Conservation (phyloP, 2,329 filamentous ascomycete genomes). For the Penicillium concentricum region DNA sequence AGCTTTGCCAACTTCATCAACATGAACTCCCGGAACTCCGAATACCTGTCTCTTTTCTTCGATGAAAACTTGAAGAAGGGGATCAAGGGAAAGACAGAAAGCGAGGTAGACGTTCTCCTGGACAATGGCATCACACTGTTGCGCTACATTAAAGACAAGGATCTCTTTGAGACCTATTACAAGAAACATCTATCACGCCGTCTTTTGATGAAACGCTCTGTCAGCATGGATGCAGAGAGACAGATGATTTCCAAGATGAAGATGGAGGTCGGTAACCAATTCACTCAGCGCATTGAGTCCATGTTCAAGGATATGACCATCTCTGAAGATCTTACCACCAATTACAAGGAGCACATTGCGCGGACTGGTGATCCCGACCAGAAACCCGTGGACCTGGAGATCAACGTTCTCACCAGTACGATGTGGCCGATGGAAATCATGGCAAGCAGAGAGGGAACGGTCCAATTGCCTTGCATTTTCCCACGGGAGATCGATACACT, state of each 20-base stretch:
- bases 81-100: slow-evolving; percentile 87
- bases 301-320: slow-evolving; percentile 98
- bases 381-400: slow-evolving; percentile 71
- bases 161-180: slow-evolving; percentile 95
- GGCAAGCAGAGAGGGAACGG: slow-evolving; percentile 57
- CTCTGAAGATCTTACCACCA: slow-evolving; percentile 76
- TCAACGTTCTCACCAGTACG: slow-evolving; percentile 87
- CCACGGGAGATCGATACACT: slow-evolving; percentile 71
- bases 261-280: slow-evolving; percentile 89
- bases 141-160: slow-evolving; percentile 85
- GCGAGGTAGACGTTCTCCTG: slow-evolving; percentile 76
- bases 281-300: slow-evolving; percentile 87
- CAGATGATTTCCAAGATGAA: slow-evolving; percentile 98
- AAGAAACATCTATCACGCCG: slow-evolving; percentile 93
- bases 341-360: slow-evolving; percentile 70
- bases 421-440: slow-evolving; percentile 94
- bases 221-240: slow-evolving; percentile 89
- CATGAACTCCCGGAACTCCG: slow-evolving; percentile 76
- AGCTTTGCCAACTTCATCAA: slow-evolving; percentile 96
- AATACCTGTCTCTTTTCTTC: slow-evolving; percentile 94
- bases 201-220: slow-evolving; percentile 81
- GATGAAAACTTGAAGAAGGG: slow-evolving; percentile 95
- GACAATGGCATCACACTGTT: slow-evolving; percentile 88
- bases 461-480: slow-evolving; percentile 61
- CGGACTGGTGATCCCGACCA: slow-evolving; percentile 56